Evolutionary conservation across 2,329 filamentous ascomycete species (phyloP).

Genomic region (Claviceps lovelessii): DNA sequence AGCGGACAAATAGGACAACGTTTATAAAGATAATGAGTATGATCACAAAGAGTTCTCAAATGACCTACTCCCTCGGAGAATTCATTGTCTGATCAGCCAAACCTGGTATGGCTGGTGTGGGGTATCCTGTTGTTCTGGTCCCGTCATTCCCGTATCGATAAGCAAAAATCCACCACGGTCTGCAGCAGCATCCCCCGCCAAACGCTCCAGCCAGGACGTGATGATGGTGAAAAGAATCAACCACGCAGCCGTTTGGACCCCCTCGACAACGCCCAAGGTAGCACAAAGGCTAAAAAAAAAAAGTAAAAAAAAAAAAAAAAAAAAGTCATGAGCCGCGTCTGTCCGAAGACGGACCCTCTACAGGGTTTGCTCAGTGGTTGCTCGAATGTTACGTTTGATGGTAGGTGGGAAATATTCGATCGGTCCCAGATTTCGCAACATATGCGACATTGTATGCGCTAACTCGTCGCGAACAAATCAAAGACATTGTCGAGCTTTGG

Average conservation of each 20-base stretch:
- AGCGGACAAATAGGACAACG: neutral
- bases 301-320: neutral
- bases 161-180: neutral
- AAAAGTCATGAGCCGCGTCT: slow-evolving; percentile 1
- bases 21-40: neutral
- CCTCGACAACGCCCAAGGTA: neutral
- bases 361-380: neutral
- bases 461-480: slow-evolving; percentile 6
- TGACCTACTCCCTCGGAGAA: neutral
- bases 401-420: slow-evolving; percentile 1
- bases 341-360: neutral
- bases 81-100: too few species aligned
- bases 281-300: neutral
- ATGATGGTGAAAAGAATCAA: neutral
- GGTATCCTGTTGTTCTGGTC: neutral
- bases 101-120: neutral
- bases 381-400: neutral
- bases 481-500: slow-evolving; percentile 30
- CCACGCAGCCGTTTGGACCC: neutral
- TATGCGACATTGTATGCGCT: neutral
- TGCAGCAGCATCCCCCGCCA: neutral
- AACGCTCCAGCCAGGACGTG: neutral
- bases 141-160: slow-evolving; percentile 1
- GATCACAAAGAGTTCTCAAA: neutral
- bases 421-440: neutral